A percentile compares a stretch with the other conserved stretches of the same genome.
phyloP scores from a whole-genome alignment of 768 basidiomycete genomes.

The Boletus sp. region DNA sequence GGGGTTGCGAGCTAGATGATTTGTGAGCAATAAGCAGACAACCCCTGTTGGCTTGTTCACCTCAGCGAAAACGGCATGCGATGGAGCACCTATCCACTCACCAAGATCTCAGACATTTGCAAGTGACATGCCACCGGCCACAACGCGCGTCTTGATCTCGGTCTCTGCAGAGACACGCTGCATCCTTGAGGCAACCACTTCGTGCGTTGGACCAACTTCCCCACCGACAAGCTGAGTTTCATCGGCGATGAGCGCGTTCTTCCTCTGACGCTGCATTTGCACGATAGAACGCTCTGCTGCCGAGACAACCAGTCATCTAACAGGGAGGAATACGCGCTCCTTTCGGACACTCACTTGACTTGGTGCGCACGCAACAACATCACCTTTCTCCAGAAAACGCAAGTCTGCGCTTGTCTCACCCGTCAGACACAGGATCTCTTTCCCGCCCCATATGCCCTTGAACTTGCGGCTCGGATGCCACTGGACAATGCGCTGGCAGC shows the following conservation, averaged over 20 bases:
- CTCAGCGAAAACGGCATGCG: slow-evolving; percentile 93
- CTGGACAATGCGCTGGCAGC: slow-evolving; percentile 79
- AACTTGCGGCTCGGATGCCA: slow-evolving; percentile 94
- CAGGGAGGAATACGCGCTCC: no score
- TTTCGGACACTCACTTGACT: slow-evolving; percentile 56
- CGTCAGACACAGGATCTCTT: slow-evolving; percentile 90
- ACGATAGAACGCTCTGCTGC: slow-evolving; percentile 93
- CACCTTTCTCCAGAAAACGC: slow-evolving; percentile 83
- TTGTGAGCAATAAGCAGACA: slow-evolving; percentile 5
- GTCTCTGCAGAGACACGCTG: slow-evolving; percentile 95
- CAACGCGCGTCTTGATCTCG: slow-evolving; percentile 88
- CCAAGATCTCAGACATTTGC: slow-evolving; percentile 95
- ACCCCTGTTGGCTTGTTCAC: slow-evolving; percentile 39
- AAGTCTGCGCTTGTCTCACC: slow-evolving; percentile 94
- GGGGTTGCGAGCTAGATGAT: slow-evolving; percentile 75
- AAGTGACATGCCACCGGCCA: slow-evolving; percentile 92
- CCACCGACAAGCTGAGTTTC: slow-evolving; percentile 95
- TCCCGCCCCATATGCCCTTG: slow-evolving; percentile 77
- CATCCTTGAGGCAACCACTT: slow-evolving; percentile 94
- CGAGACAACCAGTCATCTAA: neutral
- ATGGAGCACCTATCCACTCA: slow-evolving; percentile 95
- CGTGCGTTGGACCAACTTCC: slow-evolving; percentile 94
- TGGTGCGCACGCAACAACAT: slow-evolving; percentile 93
- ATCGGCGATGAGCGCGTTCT: slow-evolving; percentile 97
- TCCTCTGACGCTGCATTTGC: slow-evolving; percentile 95